phyloP scores from a whole-genome alignment of 73 alveolate genomes.

The Symbiodinium natans region DNA sequence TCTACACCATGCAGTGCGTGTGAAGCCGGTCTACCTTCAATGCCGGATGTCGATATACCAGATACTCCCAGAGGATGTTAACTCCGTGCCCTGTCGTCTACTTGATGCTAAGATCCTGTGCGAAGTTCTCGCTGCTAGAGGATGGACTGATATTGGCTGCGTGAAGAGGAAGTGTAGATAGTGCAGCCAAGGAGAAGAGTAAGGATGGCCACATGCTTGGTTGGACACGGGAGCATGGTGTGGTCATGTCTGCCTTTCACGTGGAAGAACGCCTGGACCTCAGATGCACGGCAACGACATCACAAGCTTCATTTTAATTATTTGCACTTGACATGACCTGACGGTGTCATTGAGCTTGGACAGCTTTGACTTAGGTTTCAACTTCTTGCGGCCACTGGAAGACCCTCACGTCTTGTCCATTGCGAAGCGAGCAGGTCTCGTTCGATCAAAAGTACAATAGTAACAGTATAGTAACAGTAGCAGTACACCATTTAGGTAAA shows the following conservation, averaged over 20 bases:
- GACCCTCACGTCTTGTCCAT: slow-evolving; percentile 51
- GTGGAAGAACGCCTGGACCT: not conserved
- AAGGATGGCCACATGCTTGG: not conserved
- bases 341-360: not conserved
- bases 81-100: not conserved
- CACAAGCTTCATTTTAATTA: too few species aligned
- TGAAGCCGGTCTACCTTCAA: slow-evolving; percentile 61
- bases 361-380: not conserved
- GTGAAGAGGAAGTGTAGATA: not conserved
- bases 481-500: too few species aligned
- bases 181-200: not conserved
- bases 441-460: too few species aligned
- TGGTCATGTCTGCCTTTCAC: not conserved
- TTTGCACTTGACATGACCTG: too few species aligned
- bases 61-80: not conserved
- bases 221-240: not conserved
- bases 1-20: slow-evolving; percentile 1
- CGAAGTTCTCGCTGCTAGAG: too few species aligned
- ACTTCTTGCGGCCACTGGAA: not conserved
- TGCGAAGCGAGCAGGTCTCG: slow-evolving; percentile 38
- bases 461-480: too few species aligned
- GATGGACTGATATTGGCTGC: too few species aligned
- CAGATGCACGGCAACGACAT: not conserved
- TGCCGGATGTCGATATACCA: slow-evolving; percentile 5
- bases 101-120: too few species aligned